Conservation (phyloP, 768 basidiomycete genomes). For the Naganishia vaughanmartiniae region DNA sequence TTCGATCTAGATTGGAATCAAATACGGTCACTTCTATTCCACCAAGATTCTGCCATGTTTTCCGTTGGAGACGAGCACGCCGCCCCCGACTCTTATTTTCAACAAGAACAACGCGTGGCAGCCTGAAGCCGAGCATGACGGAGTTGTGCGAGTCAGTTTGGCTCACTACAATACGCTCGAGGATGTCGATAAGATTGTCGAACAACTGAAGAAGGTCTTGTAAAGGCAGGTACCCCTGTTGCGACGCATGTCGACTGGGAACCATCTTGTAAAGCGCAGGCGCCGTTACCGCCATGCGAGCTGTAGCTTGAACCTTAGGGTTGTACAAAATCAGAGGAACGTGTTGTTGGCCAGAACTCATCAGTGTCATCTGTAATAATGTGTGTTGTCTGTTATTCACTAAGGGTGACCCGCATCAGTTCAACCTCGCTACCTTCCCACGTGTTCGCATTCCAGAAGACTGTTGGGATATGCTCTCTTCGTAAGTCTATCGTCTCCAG, state of each 20-base stretch:
- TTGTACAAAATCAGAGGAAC: not conserved
- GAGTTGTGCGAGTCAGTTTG: constrained; percentile 70
- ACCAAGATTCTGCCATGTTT: constrained; percentile 54
- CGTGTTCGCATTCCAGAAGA: constrained; percentile 32
- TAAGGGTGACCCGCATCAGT: constrained; percentile 5
- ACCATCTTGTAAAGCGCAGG: no score
- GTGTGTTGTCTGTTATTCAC: not conserved
- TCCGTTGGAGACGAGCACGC: constrained; percentile 18
- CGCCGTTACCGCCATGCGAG: not conserved
- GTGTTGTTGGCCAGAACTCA: no score
- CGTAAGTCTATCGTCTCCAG: not conserved
- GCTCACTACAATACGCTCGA: constrained; percentile 76
- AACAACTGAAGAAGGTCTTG: constrained; percentile 32
- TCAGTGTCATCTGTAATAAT: no score
- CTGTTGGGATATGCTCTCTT: constrained; percentile 6
- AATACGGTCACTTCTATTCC: constrained; percentile 76
- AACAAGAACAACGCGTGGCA: constrained; percentile 19
- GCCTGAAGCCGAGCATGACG: constrained; percentile 56
- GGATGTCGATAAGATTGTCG: constrained; percentile 65
- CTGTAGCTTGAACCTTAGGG: not conserved
- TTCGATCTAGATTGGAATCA: constrained; percentile 65
- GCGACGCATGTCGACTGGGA: no score
- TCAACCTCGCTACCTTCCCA: constrained; percentile 32
- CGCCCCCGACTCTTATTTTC: not conserved
- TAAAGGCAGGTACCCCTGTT: not conserved